A percentile compares a stretch with the other conserved stretches of the same genome.
Evolutionary conservation across 345 rosid species (phyloP).

Genomic region (Bruguiera gymnorhiza): DNA sequence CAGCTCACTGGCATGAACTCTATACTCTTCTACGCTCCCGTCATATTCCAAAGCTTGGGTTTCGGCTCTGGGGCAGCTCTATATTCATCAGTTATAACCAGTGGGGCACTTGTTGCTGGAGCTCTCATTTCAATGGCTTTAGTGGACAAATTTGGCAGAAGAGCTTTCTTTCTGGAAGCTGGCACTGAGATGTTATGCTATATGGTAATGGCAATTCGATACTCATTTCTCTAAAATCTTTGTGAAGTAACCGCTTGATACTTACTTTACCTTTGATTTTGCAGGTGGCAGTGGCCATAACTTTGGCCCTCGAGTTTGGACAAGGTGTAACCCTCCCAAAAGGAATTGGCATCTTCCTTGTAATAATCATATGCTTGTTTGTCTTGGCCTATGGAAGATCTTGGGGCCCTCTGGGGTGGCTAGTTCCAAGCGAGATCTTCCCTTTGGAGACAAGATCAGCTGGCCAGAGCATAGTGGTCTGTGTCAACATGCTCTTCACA

Average conservation of each 20-base stretch:
- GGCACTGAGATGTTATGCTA: constrained; percentile 39
- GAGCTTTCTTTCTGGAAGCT: constrained; percentile 44
- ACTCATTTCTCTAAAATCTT: not conserved
- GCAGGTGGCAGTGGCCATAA: constrained; percentile 22
- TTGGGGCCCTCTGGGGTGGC: constrained; percentile 37
- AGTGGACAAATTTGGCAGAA: constrained; percentile 38
- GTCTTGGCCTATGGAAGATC: constrained; percentile 31
- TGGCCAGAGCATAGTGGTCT: constrained; percentile 34
- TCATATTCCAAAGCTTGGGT: constrained; percentile 45
- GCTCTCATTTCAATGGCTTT: constrained; percentile 33
- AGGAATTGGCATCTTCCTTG: constrained; percentile 17
- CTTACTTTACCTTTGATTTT: not conserved
- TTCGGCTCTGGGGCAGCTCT: constrained; percentile 40
- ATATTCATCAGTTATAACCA: constrained; percentile 40
- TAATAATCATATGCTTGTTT: constrained; percentile 20
- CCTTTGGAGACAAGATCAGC: constrained; percentile 40
- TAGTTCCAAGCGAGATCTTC: constrained; percentile 38
- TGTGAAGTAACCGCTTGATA: not conserved
- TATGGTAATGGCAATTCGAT: constrained; percentile 20
- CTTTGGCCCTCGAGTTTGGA: constrained; percentile 19
- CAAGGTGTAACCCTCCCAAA: constrained; percentile 19
- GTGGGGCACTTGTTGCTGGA: constrained; percentile 23
- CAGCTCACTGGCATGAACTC: constrained; percentile 49
- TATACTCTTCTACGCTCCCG: constrained; percentile 52
- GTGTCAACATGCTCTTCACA: constrained; percentile 23